Percentiles rank a stretch among this genome's conserved stretches.
phyloP scores from a whole-genome alignment of 1,139 yeast genomes.

The Geotrichum fermentans region DNA sequence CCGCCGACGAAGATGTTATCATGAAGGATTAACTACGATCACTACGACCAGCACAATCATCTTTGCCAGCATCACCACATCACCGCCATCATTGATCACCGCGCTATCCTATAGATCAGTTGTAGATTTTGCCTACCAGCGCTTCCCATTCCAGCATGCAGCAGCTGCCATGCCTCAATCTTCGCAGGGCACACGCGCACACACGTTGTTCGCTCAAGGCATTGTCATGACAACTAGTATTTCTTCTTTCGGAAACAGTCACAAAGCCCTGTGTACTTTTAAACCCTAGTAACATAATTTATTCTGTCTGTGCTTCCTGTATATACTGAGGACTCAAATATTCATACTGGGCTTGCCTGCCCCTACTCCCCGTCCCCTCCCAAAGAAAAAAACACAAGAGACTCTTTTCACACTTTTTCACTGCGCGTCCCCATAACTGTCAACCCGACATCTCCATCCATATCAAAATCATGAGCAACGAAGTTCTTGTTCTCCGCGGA shows the following conservation, averaged over 20 bases:
- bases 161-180: too few species aligned
- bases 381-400: background rate
- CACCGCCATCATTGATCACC: too few species aligned
- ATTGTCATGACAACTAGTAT: too few species aligned
- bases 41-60: too few species aligned
- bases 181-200: too few species aligned
- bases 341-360: background rate
- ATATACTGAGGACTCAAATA: constrained; percentile 2
- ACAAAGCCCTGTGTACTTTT: too few species aligned
- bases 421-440: constrained; percentile 4
- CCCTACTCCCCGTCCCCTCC: background rate
- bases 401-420: background rate
- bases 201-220: too few species aligned
- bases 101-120: too few species aligned
- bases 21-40: constrained; percentile 9
- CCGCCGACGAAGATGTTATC: constrained; percentile 5
- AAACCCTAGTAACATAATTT: too few species aligned
- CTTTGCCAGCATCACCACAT: too few species aligned
- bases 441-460: background rate
- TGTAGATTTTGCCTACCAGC: too few species aligned
- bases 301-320: background rate
- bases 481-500: constrained; percentile 99
- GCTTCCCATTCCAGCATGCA: too few species aligned
- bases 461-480: constrained; percentile 39
- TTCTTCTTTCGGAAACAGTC: background rate